Conservation (phyloP, 2,329 filamentous ascomycete species). For the Aspergillus fumigatiaffinis region DNA sequence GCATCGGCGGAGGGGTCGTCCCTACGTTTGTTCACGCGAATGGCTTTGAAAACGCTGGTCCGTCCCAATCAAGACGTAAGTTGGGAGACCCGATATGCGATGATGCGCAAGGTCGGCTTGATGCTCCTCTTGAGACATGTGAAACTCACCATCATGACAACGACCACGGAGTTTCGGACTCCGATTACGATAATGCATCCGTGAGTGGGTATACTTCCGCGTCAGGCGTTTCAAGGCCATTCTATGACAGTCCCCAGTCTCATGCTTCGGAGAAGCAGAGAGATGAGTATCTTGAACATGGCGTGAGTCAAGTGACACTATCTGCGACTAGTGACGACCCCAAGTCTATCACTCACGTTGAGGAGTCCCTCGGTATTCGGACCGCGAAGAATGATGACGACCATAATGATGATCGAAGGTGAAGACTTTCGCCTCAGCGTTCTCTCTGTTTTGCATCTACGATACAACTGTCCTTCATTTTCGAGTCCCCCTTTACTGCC, state of each 20-base stretch:
- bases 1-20: constrained; percentile 85
- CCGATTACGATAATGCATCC: not conserved
- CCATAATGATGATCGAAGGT: constrained; percentile 1
- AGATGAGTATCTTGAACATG: not conserved
- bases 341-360: not conserved
- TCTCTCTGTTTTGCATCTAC: not conserved
- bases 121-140: constrained; percentile 2
- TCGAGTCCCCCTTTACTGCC: not conserved
- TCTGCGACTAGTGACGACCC: not conserved
- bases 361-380: not conserved
- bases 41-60: constrained; percentile 16
- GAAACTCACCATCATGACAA: constrained; percentile 6
- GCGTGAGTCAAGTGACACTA: not conserved
- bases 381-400: constrained; percentile 4
- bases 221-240: not conserved
- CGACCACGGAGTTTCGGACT: not conserved
- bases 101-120: not conserved
- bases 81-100: not conserved
- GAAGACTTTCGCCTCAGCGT: constrained; percentile 6
- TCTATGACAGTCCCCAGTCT: not conserved
- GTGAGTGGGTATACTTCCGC: not conserved
- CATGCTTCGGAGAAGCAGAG: not conserved
- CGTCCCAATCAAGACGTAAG: not conserved
- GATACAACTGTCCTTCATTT: not conserved
- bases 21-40: constrained; percentile 51